These are phyloP conservation scores for Pseudoscleropodium purum DNA, from an alignment of 225 moss, liverwort and hornwort genomes.

Conservation along the genomic window DNA sequence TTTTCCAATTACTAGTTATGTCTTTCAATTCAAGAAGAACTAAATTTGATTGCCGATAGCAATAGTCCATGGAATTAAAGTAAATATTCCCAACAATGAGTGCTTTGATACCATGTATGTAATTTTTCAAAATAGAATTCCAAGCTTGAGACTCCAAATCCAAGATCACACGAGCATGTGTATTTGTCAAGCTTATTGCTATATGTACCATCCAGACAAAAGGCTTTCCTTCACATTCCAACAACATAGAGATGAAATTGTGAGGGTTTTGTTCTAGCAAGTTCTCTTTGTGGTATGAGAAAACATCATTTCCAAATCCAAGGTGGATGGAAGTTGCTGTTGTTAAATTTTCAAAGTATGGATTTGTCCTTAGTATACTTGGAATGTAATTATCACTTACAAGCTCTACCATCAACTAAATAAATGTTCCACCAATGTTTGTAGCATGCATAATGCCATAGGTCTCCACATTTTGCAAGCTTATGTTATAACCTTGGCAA, in stretches of 20 bases:
- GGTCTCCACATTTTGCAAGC: background rate
- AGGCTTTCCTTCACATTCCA: background rate
- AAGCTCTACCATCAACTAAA: background rate
- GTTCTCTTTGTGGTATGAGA: background rate
- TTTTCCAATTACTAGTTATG: background rate
- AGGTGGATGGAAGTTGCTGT: background rate
- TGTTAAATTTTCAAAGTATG: background rate
- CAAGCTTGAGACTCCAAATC: background rate
- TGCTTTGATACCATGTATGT: background rate
- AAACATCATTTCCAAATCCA: background rate
- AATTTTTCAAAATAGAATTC: background rate
- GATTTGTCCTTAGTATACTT: background rate
- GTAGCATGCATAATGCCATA: background rate
- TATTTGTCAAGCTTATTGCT: background rate
- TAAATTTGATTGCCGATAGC: background rate
- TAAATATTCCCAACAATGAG: background rate
- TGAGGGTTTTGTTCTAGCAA: background rate
- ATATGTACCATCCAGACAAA: background rate
- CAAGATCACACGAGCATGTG: background rate
- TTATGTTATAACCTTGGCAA: background rate
- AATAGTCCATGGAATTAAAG: background rate
- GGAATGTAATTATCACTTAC: background rate
- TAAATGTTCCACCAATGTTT: background rate
- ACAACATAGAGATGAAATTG: background rate
- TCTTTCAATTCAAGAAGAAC: background rate